Percentiles rank a stretch among this genome's conserved stretches.
Conservation (phyloP, 2,329 filamentous ascomycete genomes). For the Neodidymelliopsis sp. region DNA sequence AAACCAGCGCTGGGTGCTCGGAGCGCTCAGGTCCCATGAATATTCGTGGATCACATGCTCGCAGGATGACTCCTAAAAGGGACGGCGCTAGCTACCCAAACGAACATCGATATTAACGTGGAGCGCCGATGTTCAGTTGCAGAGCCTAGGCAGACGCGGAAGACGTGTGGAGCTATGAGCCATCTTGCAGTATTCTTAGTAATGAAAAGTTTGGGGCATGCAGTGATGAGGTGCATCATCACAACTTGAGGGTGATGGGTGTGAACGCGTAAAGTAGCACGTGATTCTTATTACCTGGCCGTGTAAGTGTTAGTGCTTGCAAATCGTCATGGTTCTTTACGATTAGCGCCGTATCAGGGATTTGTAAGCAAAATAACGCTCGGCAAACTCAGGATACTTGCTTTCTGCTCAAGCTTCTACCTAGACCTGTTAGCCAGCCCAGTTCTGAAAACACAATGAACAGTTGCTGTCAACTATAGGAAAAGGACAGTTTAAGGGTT, state of each 20-base stretch:
- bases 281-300: conserved; percentile 7
- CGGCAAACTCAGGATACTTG: too few species aligned
- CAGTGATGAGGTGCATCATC: background rate
- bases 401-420: too few species aligned
- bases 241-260: background rate
- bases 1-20: conserved; percentile 5
- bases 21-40: conserved; percentile 5
- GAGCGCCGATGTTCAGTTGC: background rate
- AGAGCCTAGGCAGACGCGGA: background rate
- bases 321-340: too few species aligned
- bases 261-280: background rate
- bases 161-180: background rate
- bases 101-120: background rate
- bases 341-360: too few species aligned
- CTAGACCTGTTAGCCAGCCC: too few species aligned
- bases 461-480: too few species aligned
- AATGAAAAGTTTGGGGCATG: too few species aligned
- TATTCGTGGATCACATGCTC: conserved; percentile 28
- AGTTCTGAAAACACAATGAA: too few species aligned
- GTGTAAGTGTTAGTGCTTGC: background rate
- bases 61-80: conserved; percentile 27
- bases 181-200: background rate
- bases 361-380: too few species aligned
- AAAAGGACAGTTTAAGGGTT: too few species aligned
- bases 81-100: conserved; percentile 10